These are phyloP conservation scores for Primulina eburnea DNA, from an alignment of 257 asterid species.

Conservation along the genomic window DNA sequence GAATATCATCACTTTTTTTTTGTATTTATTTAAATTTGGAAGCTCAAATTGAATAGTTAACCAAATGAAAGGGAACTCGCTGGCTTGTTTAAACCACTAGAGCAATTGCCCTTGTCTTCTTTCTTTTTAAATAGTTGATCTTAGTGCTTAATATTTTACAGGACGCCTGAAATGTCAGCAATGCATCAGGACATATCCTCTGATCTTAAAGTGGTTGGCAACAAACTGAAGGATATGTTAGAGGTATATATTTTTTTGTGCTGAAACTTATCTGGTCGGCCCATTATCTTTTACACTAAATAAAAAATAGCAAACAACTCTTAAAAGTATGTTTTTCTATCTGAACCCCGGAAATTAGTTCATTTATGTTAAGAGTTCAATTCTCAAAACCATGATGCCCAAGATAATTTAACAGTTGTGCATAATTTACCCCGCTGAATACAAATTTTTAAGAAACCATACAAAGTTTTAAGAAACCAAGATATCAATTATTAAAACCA, in stretches of 20 bases:
- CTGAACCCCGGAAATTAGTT: not conserved
- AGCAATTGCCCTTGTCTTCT: not conserved
- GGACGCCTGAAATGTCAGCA: conserved; percentile 93
- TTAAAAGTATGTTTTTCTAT: not conserved
- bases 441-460: too few relatives aligned
- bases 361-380: not conserved
- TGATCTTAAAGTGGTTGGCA: conserved; percentile 65
- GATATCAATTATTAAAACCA: too few relatives aligned
- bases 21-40: too few relatives aligned
- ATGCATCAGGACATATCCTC: conserved; percentile 83
- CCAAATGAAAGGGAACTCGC: too few relatives aligned
- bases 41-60: too few relatives aligned
- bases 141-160: conserved; percentile 28
- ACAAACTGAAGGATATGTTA: conserved; percentile 52
- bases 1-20: too few relatives aligned
- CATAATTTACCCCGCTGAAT: not conserved
- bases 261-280: not conserved
- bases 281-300: not conserved
- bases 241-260: conserved; percentile 44
- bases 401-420: too few relatives aligned
- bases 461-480: too few relatives aligned
- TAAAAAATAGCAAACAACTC: not conserved
- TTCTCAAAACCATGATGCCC: not conserved
- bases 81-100: not conserved
- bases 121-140: not conserved